Conservation (phyloP, 2,329 filamentous ascomycete genomes). For the Hymenoscyphus albidus region DNA sequence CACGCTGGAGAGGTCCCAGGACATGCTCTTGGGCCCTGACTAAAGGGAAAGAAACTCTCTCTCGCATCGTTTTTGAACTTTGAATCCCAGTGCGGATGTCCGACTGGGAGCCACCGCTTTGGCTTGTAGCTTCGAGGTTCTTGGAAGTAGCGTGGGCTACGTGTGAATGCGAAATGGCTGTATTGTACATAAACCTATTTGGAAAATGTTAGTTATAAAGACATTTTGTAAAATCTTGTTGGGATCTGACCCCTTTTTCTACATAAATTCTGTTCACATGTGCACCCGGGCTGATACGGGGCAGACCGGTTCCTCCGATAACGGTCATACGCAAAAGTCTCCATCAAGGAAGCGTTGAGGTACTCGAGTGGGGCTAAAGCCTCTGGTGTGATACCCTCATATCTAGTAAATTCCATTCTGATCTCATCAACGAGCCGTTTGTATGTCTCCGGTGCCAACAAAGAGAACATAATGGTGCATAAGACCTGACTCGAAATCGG, state of each 20-base stretch:
- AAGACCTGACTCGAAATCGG: conserved; percentile 8
- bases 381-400: conserved; percentile 2
- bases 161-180: background rate
- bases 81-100: background rate
- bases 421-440: background rate
- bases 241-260: background rate
- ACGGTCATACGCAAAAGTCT: background rate
- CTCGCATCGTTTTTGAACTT: background rate
- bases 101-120: background rate
- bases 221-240: background rate
- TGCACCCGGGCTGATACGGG: background rate
- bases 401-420: background rate
- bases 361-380: background rate
- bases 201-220: background rate
- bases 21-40: background rate
- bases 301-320: background rate
- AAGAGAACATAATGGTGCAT: conserved; percentile 5
- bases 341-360: background rate
- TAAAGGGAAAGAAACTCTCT: background rate
- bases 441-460: background rate
- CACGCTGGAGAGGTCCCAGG: background rate
- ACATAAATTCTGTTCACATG: background rate
- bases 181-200: background rate
- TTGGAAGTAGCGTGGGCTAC: background rate
- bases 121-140: background rate